Evolutionary conservation across 345 rosid genomes (phyloP), one percentile per base, ranked within the genome.

Genomic region (Eutrema yunnanense): DNA sequence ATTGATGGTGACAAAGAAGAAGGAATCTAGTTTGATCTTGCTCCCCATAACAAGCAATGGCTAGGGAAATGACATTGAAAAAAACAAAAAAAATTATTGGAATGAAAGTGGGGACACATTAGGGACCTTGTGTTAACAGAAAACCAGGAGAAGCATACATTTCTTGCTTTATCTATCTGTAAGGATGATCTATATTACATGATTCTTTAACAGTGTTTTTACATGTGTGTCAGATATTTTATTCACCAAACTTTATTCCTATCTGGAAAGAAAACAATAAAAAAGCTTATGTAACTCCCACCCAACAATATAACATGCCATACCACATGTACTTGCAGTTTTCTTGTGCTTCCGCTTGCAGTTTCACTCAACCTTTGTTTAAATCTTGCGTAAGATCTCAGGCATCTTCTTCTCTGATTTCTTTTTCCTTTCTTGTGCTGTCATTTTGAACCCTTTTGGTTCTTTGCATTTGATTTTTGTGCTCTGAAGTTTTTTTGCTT

Each of bases 1-100:
- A 8, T 34, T 34, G 60, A 71, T 68, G 82, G 76, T 69, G 82
- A 78, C 78, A 79, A 38, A 69, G 49, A 51, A 71, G 79, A 79
- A 78, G 80, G 86, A 83, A 86, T 88, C 84, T 55, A 71, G 84
- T 67, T 63, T 41, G 73, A 57, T 81, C 62, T 81, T 73, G 85
- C 69, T 81, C 79, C 77, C 78, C 62, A 50, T 47, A 48, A 72
- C 80, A 81, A 70, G 55, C 30, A 46, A 75, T 83, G 69, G 36
- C 37, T 61, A 53, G 62, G 56, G 70, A 61, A 40, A 56, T 66
- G 68, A 40, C 54, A 69, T 16, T 19, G 2, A 16, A 66, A 46
- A 43, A 54, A 44, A 42, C 49, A 32, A 65, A 51, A 41, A 60
- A 62, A 26, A 38, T 41, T 38, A 63, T 59, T 50, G 63, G 60